Evolutionary conservation across 2,329 filamentous ascomycete species (phyloP).

Genomic region (Aaosphaeria arxii): DNA sequence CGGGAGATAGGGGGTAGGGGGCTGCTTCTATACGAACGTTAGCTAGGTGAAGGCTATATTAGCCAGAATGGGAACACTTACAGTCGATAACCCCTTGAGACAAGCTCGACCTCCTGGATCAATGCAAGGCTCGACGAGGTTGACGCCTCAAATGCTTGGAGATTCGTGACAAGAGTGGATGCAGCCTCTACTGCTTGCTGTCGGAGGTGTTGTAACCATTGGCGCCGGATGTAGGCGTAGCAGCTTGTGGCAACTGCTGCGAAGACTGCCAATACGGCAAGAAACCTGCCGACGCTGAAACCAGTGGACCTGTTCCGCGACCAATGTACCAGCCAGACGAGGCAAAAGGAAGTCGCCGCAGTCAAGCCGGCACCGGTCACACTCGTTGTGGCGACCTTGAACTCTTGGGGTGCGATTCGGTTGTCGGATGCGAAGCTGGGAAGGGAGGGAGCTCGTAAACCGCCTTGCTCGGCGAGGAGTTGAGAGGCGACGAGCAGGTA

Average conservation of each 20-base stretch:
- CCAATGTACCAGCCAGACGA: conserved; percentile 72
- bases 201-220: conserved; percentile 77
- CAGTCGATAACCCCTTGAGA: conserved; percentile 86
- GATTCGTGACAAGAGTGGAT: conserved; percentile 65
- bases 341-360: conserved; percentile 58
- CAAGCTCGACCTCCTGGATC: conserved; percentile 92
- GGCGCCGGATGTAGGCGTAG: conserved; percentile 71
- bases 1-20: conserved; percentile 90
- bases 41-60: conserved; percentile 13
- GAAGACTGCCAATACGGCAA: conserved; percentile 49
- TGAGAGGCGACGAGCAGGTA: conserved; percentile 93
- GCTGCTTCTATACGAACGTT: conserved; percentile 61
- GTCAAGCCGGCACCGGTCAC: conserved; percentile 66
- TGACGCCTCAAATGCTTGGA: conserved; percentile 78
- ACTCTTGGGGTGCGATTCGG: conserved; percentile 24
- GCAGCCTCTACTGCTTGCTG: conserved; percentile 71
- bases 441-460: conserved; percentile 32
- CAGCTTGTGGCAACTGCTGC: conserved; percentile 55
- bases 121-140: conserved; percentile 73
- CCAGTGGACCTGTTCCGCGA: conserved; percentile 52
- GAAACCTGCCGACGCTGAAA: conserved; percentile 54
- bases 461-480: conserved; percentile 64
- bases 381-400: conserved; percentile 50
- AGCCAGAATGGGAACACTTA: conserved; percentile 42
- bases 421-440: conserved; percentile 24